phyloP scores from a whole-genome alignment of 73 alveolate species.

The Stentor roeselii region DNA sequence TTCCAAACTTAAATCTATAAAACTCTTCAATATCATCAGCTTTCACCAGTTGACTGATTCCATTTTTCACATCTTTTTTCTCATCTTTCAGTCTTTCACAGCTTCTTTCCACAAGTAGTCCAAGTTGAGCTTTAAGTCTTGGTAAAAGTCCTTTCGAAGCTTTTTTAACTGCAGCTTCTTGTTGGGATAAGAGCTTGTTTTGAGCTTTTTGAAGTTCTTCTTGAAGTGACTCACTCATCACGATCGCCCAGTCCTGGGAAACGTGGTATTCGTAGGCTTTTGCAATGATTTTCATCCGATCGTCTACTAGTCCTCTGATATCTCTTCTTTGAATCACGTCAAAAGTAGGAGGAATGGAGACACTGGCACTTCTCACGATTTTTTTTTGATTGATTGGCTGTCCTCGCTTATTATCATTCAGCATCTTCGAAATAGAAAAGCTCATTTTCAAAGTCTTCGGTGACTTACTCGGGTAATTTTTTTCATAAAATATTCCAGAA shows the following conservation, averaged over 20 bases:
- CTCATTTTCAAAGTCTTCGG: background rate
- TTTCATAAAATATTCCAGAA: background rate
- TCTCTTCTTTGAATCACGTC: constrained; percentile 1
- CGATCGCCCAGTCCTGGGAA: constrained; percentile 1
- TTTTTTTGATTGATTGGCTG: background rate
- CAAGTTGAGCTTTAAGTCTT: background rate
- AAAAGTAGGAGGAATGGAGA: background rate
- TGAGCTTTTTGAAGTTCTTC: background rate
- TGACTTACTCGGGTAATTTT: background rate
- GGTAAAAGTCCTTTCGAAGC: background rate
- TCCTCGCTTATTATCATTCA: background rate
- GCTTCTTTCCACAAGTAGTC: background rate
- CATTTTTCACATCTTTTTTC: background rate
- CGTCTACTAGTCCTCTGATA: background rate
- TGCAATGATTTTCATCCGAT: background rate
- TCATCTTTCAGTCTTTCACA: background rate
- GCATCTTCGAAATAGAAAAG: background rate
- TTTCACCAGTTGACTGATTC: background rate
- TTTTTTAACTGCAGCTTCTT: background rate
- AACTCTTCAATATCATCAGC: background rate
- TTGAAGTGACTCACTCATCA: background rate
- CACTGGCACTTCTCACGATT: background rate
- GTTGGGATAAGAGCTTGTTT: background rate
- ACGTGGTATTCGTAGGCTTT: background rate
- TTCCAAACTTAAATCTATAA: background rate